Conservation (phyloP, 2,329 filamentous ascomycete species). For the Penicillium sp. region DNA sequence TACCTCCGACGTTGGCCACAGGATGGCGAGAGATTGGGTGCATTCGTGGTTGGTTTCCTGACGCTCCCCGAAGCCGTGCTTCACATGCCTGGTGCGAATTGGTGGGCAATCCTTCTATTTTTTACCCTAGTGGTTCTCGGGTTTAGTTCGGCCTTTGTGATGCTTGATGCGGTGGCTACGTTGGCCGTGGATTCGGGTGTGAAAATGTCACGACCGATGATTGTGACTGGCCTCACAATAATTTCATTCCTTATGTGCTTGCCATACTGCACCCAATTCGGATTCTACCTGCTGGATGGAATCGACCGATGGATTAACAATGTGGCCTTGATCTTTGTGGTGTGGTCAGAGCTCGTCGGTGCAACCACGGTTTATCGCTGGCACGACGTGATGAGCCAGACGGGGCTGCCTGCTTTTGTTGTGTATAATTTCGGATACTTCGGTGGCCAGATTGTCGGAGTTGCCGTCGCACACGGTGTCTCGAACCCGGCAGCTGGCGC, state of each 20-base stretch:
- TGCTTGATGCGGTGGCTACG: constrained; percentile 59
- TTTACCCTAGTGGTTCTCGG: constrained; percentile 60
- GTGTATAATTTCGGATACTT: constrained; percentile 58
- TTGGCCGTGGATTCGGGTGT: constrained; percentile 55
- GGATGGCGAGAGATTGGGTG: constrained; percentile 46
- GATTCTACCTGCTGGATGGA: constrained; percentile 56
- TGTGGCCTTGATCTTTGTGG: constrained; percentile 58
- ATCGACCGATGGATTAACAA: constrained; percentile 60
- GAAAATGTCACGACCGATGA: constrained; percentile 47
- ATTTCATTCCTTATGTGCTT: constrained; percentile 56
- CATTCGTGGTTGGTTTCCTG: constrained; percentile 60
- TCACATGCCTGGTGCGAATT: constrained; percentile 58
- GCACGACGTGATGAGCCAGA: constrained; percentile 53
- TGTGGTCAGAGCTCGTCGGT: constrained; percentile 55
- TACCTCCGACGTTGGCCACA: constrained; percentile 46
- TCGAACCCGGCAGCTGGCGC: constrained; percentile 48
- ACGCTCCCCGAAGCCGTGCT: constrained; percentile 58
- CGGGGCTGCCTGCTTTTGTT: constrained; percentile 49
- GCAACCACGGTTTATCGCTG: constrained; percentile 59
- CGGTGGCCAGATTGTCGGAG: constrained; percentile 54
- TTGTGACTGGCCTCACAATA: constrained; percentile 53
- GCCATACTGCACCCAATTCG: constrained; percentile 59
- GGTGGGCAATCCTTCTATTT: constrained; percentile 60
- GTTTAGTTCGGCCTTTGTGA: constrained; percentile 59
- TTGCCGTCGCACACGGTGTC: constrained; percentile 50